Percentiles rank a stretch among this genome's conserved stretches.
Evolutionary conservation across 2,329 filamentous ascomycete genomes (phyloP).

Genomic region (Polytolypa hystricis): DNA sequence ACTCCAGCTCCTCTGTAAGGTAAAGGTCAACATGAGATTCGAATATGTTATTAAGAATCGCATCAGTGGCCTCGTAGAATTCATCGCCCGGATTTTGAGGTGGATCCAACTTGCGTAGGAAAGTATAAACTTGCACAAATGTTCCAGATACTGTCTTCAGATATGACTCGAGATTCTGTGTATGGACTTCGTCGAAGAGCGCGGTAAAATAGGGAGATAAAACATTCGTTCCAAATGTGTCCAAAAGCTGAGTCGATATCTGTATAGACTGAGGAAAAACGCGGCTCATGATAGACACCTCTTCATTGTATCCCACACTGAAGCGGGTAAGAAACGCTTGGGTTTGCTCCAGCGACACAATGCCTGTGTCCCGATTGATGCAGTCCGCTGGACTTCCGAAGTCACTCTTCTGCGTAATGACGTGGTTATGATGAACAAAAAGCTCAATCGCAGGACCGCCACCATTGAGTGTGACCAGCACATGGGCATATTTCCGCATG

Average conservation of each 20-base stretch:
- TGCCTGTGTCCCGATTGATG: conserved; percentile 56
- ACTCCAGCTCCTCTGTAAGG: conserved; percentile 78
- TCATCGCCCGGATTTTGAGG: conserved; percentile 49
- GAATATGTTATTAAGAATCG: conserved; percentile 62
- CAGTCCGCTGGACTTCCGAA: conserved; percentile 71
- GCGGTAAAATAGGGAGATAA: conserved; percentile 77
- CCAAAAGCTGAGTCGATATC: conserved; percentile 67
- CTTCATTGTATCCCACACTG: conserved; percentile 67
- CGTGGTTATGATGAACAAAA: conserved; percentile 78
- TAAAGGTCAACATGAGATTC: conserved; percentile 93
- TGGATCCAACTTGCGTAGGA: conserved; percentile 59
- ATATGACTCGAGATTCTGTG: conserved; percentile 62
- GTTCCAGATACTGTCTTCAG: conserved; percentile 76
- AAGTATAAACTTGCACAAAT: conserved; percentile 73
- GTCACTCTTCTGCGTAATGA: conserved; percentile 63
- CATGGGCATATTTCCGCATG: conserved; percentile 82
- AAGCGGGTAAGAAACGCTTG: conserved; percentile 69
- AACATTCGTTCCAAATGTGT: conserved; percentile 70
- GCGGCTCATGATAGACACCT: conserved; percentile 65
- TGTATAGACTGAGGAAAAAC: conserved; percentile 64
- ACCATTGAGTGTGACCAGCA: conserved; percentile 71
- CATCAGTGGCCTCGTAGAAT: conserved; percentile 54
- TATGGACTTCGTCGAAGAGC: conserved; percentile 78
- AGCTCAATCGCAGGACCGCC: conserved; percentile 67
- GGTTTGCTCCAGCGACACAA: conserved; percentile 67